These are phyloP conservation scores for Globisporangium alternatum DNA, from an alignment of 352 stramenopile species.

Conservation along the genomic window DNA sequence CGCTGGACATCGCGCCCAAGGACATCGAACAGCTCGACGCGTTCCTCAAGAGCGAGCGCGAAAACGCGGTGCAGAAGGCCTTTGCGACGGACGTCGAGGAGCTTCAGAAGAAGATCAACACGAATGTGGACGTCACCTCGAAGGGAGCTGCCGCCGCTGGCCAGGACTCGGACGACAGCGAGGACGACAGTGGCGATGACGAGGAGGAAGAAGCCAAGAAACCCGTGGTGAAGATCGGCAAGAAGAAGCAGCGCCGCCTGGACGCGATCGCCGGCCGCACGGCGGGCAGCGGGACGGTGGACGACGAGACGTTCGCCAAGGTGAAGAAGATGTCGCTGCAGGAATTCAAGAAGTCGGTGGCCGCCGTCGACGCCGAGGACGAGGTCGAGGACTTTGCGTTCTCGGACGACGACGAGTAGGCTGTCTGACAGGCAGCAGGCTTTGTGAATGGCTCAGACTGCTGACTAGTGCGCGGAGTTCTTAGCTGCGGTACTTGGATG, in stretches of 20 bases:
- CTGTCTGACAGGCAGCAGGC: too few relatives aligned
- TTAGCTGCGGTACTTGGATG: not conserved
- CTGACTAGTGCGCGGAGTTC: not conserved
- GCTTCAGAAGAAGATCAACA: constrained; percentile 73
- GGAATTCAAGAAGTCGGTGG: constrained; percentile 79
- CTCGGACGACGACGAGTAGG: constrained; percentile 67
- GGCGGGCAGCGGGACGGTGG: constrained; percentile 36
- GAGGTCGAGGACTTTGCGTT: constrained; percentile 79
- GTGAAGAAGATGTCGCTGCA: constrained; percentile 83
- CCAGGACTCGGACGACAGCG: constrained; percentile 34
- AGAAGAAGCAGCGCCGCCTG: constrained; percentile 43
- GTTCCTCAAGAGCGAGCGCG: constrained; percentile 77
- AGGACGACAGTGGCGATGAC: constrained; percentile 26
- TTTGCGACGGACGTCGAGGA: constrained; percentile 66
- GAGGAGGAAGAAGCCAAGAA: constrained; percentile 34
- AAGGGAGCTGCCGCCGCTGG: constrained; percentile 10
- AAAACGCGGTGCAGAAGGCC: constrained; percentile 85
- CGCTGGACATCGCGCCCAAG: constrained; percentile 84
- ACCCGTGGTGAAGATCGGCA: constrained; percentile 24
- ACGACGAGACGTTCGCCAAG: constrained; percentile 66
- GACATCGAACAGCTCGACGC: constrained; percentile 84
- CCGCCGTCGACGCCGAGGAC: constrained; percentile 64
- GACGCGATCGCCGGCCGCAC: constrained; percentile 20
- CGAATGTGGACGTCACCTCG: constrained; percentile 20
- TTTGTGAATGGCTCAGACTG: too few relatives aligned